A percentile compares a stretch with the other conserved stretches of the same genome.
Conservation (phyloP, 1,284 basidiomycete species). For the Ceratobasidium sp. region DNA sequence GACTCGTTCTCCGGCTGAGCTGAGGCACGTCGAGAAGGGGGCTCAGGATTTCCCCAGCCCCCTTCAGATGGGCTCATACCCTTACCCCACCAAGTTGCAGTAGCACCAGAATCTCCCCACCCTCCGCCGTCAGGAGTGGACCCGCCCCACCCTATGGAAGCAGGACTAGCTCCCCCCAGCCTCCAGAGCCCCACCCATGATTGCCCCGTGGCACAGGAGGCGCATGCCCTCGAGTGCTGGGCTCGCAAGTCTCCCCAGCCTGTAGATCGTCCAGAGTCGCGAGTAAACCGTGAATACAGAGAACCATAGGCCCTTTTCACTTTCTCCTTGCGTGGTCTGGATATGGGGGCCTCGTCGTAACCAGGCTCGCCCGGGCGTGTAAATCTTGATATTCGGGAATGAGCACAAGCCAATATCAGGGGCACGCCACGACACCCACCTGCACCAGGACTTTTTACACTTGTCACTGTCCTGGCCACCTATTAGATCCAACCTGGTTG, state of each 20-base stretch:
- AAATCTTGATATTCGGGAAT: conserved; percentile 40
- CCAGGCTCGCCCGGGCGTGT: conserved; percentile 62
- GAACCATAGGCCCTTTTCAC: conserved; percentile 63
- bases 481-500: background rate
- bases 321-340: conserved; percentile 67
- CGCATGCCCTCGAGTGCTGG: background rate
- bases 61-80: background rate
- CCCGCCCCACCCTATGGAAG: no score
- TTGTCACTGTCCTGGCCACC: conserved; percentile 18
- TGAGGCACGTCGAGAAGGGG: conserved; percentile 10
- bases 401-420: background rate
- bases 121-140: background rate
- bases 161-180: no score
- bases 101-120: conserved; percentile 7
- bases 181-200: background rate
- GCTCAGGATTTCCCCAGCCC: conserved; percentile 27
- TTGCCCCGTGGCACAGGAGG: background rate
- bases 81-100: background rate
- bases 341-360: conserved; percentile 66
- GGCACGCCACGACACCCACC: conserved; percentile 5
- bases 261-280: background rate
- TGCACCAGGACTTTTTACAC: conserved; percentile 8
- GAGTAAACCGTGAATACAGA: no score
- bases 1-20: conserved; percentile 10
- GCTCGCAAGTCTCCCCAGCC: background rate